Percentiles rank a stretch among this genome's conserved stretches.
Evolutionary conservation across 768 basidiomycete species (phyloP).

Genomic region (Leucosporidium scottii): DNA sequence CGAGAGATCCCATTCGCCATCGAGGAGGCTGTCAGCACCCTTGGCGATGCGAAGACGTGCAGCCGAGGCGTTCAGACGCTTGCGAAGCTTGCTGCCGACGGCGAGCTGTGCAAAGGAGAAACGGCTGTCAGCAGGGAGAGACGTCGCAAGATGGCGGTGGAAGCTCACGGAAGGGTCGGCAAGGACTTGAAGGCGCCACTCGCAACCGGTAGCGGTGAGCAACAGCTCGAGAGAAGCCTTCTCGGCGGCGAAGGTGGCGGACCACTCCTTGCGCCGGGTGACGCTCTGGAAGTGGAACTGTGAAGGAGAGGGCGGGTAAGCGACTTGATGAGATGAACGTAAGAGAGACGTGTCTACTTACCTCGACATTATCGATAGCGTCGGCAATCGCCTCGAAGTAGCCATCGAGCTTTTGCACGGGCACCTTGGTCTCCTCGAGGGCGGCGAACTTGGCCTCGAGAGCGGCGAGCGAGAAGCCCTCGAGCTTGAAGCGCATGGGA

Average conservation of each 20-base stretch:
- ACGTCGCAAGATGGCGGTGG: no score
- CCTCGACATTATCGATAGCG: constrained; percentile 35
- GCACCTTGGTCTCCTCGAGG: constrained; percentile 6
- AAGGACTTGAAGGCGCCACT: constrained; percentile 75
- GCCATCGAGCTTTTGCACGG: not conserved
- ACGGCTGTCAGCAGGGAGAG: no score
- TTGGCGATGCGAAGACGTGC: constrained; percentile 53
- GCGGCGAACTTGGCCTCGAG: constrained; percentile 6
- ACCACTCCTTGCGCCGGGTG: constrained; percentile 85
- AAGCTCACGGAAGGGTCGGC: constrained; percentile 54
- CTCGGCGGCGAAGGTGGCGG: constrained; percentile 65
- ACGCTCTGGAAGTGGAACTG: constrained; percentile 73
- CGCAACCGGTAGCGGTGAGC: constrained; percentile 65
- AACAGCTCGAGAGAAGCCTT: constrained; percentile 65
- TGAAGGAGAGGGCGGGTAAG: constrained; percentile 44
- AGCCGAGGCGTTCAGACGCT: constrained; percentile 64
- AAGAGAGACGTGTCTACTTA: not conserved
- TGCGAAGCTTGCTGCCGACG: constrained; percentile 71
- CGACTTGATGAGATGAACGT: constrained; percentile 33
- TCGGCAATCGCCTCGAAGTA: constrained; percentile 33
- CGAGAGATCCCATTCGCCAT: constrained; percentile 53
- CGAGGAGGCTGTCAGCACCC: constrained; percentile 46
- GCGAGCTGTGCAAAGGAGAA: constrained; percentile 43
- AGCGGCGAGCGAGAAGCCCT: constrained; percentile 42
- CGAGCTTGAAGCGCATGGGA: constrained; percentile 69